Evolutionary conservation across 306 rosid species (phyloP).

Genomic region (Rosa persica): DNA sequence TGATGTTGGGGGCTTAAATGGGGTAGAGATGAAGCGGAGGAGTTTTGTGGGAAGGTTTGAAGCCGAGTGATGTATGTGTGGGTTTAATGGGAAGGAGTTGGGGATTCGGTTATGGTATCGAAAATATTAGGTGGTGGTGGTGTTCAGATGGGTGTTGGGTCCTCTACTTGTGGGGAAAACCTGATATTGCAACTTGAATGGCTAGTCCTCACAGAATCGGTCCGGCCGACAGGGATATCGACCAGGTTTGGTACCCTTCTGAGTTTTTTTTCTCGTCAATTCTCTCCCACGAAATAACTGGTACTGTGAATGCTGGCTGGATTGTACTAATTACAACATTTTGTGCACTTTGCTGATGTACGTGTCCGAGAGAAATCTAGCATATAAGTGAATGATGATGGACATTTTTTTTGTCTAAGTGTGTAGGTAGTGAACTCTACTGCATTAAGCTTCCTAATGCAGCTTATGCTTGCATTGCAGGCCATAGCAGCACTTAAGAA

Average conservation of each 20-base stretch:
- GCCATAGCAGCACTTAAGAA: slow-evolving; percentile 87
- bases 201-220: slow-evolving; percentile 71
- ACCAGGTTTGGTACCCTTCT: slow-evolving; percentile 58
- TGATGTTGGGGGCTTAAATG: slow-evolving; percentile 34
- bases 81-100: slow-evolving; percentile 59
- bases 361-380: not conserved
- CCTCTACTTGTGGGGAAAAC: slow-evolving; percentile 39
- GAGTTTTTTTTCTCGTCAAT: slow-evolving; percentile 11
- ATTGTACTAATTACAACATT: not conserved
- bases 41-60: too few relatives aligned
- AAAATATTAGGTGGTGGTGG: slow-evolving; percentile 38
- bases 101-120: slow-evolving; percentile 39
- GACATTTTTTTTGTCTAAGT: not conserved
- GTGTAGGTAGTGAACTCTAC: not conserved
- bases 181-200: slow-evolving; percentile 78
- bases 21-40: slow-evolving; percentile 38
- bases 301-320: not conserved
- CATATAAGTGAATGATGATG: not conserved
- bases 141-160: slow-evolving; percentile 73
- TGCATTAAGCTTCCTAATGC: not conserved
- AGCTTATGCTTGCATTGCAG: slow-evolving; percentile 35
- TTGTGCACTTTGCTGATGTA: not conserved
- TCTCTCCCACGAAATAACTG: not conserved
- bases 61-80: slow-evolving; percentile 29
- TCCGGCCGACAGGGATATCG: slow-evolving; percentile 70